A percentile compares a stretch with the other conserved stretches of the same genome.
Evolutionary conservation across 305 asterid genomes (phyloP).

Genomic region (Rubia tinctorum): DNA sequence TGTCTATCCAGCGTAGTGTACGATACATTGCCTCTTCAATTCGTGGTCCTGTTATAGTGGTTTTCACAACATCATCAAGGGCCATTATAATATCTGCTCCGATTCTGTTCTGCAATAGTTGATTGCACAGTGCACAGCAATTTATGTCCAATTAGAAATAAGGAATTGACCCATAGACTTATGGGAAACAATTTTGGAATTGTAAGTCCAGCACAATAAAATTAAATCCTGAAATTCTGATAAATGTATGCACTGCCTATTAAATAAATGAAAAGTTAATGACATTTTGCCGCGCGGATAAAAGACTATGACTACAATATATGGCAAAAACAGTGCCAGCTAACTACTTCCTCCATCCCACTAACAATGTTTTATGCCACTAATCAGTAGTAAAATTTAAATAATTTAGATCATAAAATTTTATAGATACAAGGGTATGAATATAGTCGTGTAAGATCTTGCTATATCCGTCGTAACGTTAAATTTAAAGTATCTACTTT

Average conservation of each 20-base stretch:
- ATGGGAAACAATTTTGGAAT: neutral
- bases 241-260: neutral
- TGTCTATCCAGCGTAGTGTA: slow-evolving; percentile 99
- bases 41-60: slow-evolving; percentile 96
- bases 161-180: neutral
- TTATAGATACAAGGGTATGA: neutral
- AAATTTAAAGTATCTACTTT: neutral
- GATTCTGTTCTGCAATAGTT: slow-evolving; percentile 73
- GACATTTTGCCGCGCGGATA: neutral
- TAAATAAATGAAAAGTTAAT: neutral
- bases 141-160: slow-evolving; percentile 11
- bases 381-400: too few species aligned
- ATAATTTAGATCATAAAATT: neutral
- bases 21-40: slow-evolving; percentile 98
- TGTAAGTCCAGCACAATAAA: neutral
- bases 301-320: neutral
- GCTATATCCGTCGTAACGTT: neutral
- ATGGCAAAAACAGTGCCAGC: neutral
- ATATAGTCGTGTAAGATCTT: neutral
- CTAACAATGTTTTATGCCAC: neutral
- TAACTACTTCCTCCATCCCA: neutral
- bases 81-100: slow-evolving; percentile 99
- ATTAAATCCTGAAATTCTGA: neutral
- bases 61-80: slow-evolving; percentile 98
- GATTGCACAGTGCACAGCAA: slow-evolving; percentile 18